Percentiles rank a stretch among this genome's conserved stretches.
Conservation (phyloP, 495 filamentous ascomycete genomes). For the Lasiosphaeriaceae sp. region DNA sequence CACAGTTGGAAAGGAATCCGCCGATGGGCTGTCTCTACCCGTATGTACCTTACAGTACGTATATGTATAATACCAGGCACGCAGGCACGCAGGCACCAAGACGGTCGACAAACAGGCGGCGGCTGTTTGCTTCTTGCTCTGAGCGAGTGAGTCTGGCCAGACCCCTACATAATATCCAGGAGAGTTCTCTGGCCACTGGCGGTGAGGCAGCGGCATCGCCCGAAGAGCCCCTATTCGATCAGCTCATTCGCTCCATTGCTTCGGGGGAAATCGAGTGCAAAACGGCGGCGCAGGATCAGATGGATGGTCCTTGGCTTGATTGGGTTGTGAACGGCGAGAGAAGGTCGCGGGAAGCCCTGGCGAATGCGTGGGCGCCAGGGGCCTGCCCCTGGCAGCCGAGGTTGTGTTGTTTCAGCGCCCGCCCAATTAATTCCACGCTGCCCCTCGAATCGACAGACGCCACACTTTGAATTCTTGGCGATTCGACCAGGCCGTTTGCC, state of each 20-base stretch:
- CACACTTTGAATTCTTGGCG: background rate
- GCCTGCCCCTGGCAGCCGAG: background rate
- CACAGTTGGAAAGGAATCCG: too few relatives aligned
- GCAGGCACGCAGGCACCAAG: background rate
- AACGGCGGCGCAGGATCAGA: too few relatives aligned
- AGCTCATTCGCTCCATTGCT: too few relatives aligned
- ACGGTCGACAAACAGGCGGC: background rate
- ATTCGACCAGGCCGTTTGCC: background rate
- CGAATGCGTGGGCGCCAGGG: too few relatives aligned
- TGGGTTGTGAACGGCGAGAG: background rate
- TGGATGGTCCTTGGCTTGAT: background rate
- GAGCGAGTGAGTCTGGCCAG: too few relatives aligned
- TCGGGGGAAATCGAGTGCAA: too few relatives aligned
- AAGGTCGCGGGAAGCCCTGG: background rate
- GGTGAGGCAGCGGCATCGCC: too few relatives aligned
- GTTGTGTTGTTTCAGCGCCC: background rate
- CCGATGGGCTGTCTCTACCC: too few relatives aligned
- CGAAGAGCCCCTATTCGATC: too few relatives aligned
- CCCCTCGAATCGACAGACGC: conserved; percentile 1
- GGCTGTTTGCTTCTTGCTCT: background rate
- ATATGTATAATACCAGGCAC: background rate
- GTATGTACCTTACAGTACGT: too few relatives aligned
- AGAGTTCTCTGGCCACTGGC: too few relatives aligned
- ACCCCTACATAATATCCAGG: too few relatives aligned
- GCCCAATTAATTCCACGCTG: background rate